A percentile compares a stretch with the other conserved stretches of the same genome.
These are phyloP conservation scores for Arthonia radiata DNA, from an alignment of 495 filamentous ascomycete species.

Conservation along the genomic window DNA sequence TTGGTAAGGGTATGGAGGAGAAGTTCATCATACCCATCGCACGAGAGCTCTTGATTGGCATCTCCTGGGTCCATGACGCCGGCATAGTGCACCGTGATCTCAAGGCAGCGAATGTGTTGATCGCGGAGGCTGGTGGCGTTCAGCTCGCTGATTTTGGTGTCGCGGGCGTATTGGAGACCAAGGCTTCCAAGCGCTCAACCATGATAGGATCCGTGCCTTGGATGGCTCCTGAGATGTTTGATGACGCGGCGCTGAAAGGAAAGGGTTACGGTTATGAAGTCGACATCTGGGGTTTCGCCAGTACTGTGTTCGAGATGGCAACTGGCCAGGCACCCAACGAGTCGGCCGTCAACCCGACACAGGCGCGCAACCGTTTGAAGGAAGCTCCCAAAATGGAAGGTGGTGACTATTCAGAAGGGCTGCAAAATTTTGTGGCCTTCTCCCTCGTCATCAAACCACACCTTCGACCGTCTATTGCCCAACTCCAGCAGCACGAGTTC, in stretches of 20 bases:
- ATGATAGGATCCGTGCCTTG: conserved; percentile 89
- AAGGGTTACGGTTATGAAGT: conserved; percentile 38
- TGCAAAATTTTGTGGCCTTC: conserved; percentile 56
- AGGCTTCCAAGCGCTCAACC: conserved; percentile 65
- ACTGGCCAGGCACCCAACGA: conserved; percentile 61
- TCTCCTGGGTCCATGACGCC: conserved; percentile 69
- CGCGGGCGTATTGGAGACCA: conserved; percentile 62
- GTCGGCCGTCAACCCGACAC: conserved; percentile 10
- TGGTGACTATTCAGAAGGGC: conserved; percentile 44
- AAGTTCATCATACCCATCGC: conserved; percentile 77
- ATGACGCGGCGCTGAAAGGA: conserved; percentile 18
- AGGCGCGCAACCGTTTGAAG: conserved; percentile 4
- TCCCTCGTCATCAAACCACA: conserved; percentile 52
- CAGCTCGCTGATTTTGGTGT: conserved; percentile 95
- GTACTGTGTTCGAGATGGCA: conserved; percentile 75
- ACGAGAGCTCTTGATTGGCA: conserved; percentile 60
- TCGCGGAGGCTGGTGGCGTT: conserved; percentile 64
- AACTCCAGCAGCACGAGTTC: conserved; percentile 38
- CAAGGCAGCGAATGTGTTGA: conserved; percentile 78
- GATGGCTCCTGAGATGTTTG: conserved; percentile 73
- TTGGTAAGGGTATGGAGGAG: conserved; percentile 36
- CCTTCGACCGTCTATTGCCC: conserved; percentile 44
- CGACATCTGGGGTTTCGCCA: conserved; percentile 90
- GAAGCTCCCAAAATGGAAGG: conserved; percentile 42
- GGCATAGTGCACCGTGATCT: conserved; percentile 92